A percentile compares a stretch with the other conserved stretches of the same genome.
phyloP scores from a whole-genome alignment of 2,329 filamentous ascomycete species.

The Myrmaecium sp. region DNA sequence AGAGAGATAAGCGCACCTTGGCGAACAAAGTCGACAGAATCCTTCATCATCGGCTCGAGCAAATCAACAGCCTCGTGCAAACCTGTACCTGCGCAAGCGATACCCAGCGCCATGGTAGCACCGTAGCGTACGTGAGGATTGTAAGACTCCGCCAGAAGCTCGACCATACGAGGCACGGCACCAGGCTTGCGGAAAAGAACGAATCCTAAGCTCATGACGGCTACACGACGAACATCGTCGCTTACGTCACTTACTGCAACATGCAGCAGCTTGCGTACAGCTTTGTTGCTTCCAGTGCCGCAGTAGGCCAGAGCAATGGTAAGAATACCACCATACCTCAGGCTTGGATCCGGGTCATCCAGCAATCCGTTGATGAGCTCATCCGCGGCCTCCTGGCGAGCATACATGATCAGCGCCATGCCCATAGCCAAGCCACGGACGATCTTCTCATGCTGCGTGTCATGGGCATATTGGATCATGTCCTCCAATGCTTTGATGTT shows the following conservation, averaged over 20 bases:
- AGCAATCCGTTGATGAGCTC: conserved; percentile 86
- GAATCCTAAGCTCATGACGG: conserved; percentile 95
- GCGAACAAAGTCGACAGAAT: conserved; percentile 93
- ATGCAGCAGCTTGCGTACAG: conserved; percentile 86
- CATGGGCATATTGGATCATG: conserved; percentile 95
- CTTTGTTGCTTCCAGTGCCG: conserved; percentile 95
- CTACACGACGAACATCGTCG: conserved; percentile 88
- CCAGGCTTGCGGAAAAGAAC: conserved; percentile 96
- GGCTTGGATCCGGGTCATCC: conserved; percentile 80
- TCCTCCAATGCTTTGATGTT: conserved; percentile 85
- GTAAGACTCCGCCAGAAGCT: conserved; percentile 93
- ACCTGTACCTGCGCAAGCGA: conserved; percentile 91
- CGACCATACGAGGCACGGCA: conserved; percentile 95
- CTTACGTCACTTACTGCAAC: conserved; percentile 96
- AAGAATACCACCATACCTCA: conserved; percentile 95
- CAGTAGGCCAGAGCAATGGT: conserved; percentile 97
- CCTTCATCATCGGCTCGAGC: conserved; percentile 98
- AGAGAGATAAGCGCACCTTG: conserved; percentile 89
- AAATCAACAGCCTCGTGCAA: conserved; percentile 92
- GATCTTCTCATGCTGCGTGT: conserved; percentile 98
- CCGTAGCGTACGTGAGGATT: conserved; percentile 97
- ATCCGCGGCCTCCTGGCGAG: conserved; percentile 84
- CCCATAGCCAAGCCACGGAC: conserved; percentile 88
- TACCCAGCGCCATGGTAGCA: conserved; percentile 94
- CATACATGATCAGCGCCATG: conserved; percentile 98